phyloP scores from a whole-genome alignment of 2,329 filamentous ascomycete species.

The Dothideomycetes sp. region DNA sequence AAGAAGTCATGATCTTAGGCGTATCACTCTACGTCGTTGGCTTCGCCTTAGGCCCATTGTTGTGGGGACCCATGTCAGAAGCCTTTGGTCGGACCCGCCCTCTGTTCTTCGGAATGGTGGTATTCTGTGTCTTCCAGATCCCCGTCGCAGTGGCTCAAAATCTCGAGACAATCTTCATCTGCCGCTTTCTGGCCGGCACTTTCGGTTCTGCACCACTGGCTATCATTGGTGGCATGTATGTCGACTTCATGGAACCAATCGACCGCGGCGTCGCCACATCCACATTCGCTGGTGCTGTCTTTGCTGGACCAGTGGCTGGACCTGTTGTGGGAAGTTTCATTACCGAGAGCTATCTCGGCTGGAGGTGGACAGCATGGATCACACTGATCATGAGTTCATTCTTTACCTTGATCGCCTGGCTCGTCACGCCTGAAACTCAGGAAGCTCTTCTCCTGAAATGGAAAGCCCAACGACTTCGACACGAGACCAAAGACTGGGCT shows the following conservation, averaged over 20 bases:
- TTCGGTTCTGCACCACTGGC: slow-evolving; percentile 40
- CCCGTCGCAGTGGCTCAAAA: slow-evolving; percentile 42
- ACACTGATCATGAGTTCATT: slow-evolving; percentile 26
- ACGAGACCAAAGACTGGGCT: slow-evolving; percentile 37
- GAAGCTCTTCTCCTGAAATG: slow-evolving; percentile 34
- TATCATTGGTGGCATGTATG: slow-evolving; percentile 36
- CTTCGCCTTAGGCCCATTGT: slow-evolving; percentile 7
- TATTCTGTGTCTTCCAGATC: slow-evolving; percentile 43
- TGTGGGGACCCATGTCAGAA: slow-evolving; percentile 48
- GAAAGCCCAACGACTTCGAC: slow-evolving; percentile 35
- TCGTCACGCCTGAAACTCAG: slow-evolving; percentile 41
- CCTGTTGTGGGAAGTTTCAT: slow-evolving; percentile 19
- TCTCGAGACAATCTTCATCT: slow-evolving; percentile 41
- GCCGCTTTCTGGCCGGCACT: slow-evolving; percentile 41
- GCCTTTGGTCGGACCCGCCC: slow-evolving; percentile 39
- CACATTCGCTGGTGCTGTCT: slow-evolving; percentile 19
- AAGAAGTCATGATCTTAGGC: slow-evolving; percentile 34
- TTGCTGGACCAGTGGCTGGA: slow-evolving; percentile 18
- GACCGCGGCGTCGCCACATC: slow-evolving; percentile 21
- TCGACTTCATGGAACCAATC: slow-evolving; percentile 38
- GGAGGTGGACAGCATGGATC: slow-evolving; percentile 19
- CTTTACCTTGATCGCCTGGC: slow-evolving; percentile 28
- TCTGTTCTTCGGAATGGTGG: slow-evolving; percentile 36
- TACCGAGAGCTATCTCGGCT: slow-evolving; percentile 16
- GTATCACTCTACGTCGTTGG: slow-evolving; percentile 37